Evolutionary conservation across 371 early-diverging fungal species (phyloP), one percentile per base, ranked within the genome.

Genomic region (Mortierella sp.): DNA sequence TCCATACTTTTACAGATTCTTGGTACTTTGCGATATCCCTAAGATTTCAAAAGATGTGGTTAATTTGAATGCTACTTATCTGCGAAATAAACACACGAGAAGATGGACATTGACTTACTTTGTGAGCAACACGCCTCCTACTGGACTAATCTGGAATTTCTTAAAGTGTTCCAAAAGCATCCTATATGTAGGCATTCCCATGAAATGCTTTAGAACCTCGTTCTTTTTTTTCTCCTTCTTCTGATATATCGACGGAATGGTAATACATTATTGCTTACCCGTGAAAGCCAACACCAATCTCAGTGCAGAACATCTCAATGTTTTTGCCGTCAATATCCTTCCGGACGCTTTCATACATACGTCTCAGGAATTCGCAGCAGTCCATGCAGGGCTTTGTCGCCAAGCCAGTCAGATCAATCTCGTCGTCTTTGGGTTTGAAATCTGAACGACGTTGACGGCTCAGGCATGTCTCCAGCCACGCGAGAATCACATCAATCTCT

Each of bases 21-120:
- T 95, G 96, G 79, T 98, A 98, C 83, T 92, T 94, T 19, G 96
- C 91, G 56, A 98, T 91, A 79, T 98, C 99, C 83, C 95, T 96
- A 66, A n/a, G n/a, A n/a, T 15, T 43, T 35, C 3, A 35, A 13
- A 37, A 53, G 9, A 60, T 56, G 51, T 43, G 17, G 35, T 31
- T 32, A 51, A 45, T 3, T 45, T 45, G n/a, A n/a, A 15, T 15
- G 3, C 45, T 9, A 12, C 4, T 45, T 45, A 45, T 45, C 3
- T 45, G 45, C 45, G 15, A 45, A 45, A 9, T 9, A 32, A n/a
- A 37, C 8, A 26, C 9, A n/a, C 13, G 31, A 5, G 6, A 7
- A 31, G 4, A 35, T 17, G 6, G 26, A 9, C 61, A 35, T 35
- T 23, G n/a, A 64, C 87, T 80, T 90, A 94, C 96, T 92, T 94